Evolutionary conservation across 129 eudicot genomes (phyloP).

Genomic region (Artemisia annua): DNA sequence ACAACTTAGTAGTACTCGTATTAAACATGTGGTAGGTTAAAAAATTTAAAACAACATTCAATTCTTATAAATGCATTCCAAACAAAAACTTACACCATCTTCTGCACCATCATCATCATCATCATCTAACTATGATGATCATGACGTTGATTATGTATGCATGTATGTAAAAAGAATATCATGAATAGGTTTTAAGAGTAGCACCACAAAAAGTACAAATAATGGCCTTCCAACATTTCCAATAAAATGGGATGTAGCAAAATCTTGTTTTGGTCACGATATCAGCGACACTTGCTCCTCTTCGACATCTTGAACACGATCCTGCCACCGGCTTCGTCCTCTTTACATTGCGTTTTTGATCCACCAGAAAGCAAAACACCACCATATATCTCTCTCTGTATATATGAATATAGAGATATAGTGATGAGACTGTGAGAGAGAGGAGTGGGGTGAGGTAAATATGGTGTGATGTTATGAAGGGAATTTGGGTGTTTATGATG

Average conservation of each 20-base stretch:
- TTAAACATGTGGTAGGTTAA: conserved; percentile 33
- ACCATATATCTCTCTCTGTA: conserved; percentile 40
- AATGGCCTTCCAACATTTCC: conserved; percentile 64
- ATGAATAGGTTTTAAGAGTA: conserved; percentile 66
- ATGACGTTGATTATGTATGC: conserved; percentile 11
- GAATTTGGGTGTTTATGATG: not conserved
- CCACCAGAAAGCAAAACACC: conserved; percentile 79
- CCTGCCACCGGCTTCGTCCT: conserved; percentile 78
- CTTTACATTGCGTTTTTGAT: conserved; percentile 54
- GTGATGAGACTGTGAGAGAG: not conserved
- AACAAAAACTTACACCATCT: conserved; percentile 1
- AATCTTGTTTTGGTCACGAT: conserved; percentile 67
- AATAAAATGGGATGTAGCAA: conserved; percentile 62
- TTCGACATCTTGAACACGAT: conserved; percentile 66
- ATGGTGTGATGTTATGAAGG: not conserved
- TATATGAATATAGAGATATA: not conserved
- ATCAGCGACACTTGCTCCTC: conserved; percentile 69
- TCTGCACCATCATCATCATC: conserved; percentile 1
- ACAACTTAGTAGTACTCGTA: not conserved
- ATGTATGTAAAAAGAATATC: conserved; percentile 15
- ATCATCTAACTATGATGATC: conserved; percentile 1
- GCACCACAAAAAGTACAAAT: conserved; percentile 69
- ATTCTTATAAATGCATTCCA: conserved; percentile 27
- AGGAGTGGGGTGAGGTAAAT: not conserved
- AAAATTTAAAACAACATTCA: conserved; percentile 20